phyloP scores from a whole-genome alignment of 73 alveolate genomes.

The Paramecium octaurelia region DNA sequence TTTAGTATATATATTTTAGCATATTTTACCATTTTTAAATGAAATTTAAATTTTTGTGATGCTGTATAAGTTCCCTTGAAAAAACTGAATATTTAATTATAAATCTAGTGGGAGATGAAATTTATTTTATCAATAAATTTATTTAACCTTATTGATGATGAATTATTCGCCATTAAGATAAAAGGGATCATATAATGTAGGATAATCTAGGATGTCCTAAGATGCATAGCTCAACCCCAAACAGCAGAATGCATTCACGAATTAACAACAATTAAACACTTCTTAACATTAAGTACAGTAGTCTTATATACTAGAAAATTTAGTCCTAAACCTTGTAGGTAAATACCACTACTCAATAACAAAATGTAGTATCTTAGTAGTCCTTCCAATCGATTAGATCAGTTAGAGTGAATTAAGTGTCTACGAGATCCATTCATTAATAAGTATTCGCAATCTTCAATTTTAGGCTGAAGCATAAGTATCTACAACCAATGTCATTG shows the following conservation, averaged over 20 bases:
- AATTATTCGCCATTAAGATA: background rate
- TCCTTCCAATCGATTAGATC: background rate
- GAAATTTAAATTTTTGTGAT: background rate
- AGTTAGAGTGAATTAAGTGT: background rate
- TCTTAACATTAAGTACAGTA: background rate
- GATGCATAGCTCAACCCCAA: background rate
- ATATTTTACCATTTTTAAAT: background rate
- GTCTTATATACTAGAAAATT: background rate
- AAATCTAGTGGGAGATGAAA: background rate
- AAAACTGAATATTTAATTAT: background rate
- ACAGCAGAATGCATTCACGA: background rate
- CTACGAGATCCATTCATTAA: background rate
- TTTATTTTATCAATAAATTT: background rate
- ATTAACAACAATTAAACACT: background rate
- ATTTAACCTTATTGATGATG: background rate
- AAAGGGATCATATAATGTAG: background rate
- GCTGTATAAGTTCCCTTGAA: background rate
- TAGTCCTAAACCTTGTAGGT: background rate
- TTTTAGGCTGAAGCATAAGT: background rate
- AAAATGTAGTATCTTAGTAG: background rate
- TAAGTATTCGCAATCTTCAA: background rate
- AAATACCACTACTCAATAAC: background rate
- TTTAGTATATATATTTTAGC: background rate
- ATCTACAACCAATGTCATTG: background rate
- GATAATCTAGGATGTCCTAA: background rate